phyloP scores from a whole-genome alignment of 2,329 filamentous ascomycete species.

The Phyllosticta ampelicida region DNA sequence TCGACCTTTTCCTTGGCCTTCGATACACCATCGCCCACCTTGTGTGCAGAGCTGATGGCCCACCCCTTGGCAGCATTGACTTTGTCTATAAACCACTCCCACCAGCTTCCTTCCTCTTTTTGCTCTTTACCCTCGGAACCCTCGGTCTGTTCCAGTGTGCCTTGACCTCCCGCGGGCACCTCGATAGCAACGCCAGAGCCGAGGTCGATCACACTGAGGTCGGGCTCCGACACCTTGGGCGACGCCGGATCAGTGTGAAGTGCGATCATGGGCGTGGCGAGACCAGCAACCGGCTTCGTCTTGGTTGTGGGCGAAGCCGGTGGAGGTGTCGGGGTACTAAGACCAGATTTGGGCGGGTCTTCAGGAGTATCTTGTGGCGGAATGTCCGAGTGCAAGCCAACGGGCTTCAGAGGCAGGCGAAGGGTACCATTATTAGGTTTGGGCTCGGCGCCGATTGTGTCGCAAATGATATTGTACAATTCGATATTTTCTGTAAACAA shows the following conservation, averaged over 20 bases:
- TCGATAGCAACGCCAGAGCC: background rate
- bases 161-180: background rate
- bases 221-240: background rate
- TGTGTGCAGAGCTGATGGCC: constrained; percentile 12
- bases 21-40: constrained; percentile 5
- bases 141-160: background rate
- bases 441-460: constrained; percentile 65
- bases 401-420: constrained; percentile 54
- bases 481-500: constrained; percentile 69
- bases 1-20: constrained; percentile 4
- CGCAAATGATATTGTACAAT: constrained; percentile 90
- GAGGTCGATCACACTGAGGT: background rate
- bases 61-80: constrained; percentile 25
- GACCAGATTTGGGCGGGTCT: constrained; percentile 35
- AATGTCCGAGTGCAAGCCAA: constrained; percentile 49
- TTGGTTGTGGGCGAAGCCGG: background rate
- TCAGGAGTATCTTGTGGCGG: constrained; percentile 41
- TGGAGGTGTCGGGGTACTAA: constrained; percentile 9
- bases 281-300: background rate
- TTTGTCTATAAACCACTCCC: constrained; percentile 28
- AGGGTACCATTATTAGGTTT: constrained; percentile 82
- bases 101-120: constrained; percentile 17
- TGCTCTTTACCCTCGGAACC: constrained; percentile 11
- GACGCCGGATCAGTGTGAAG: background rate
- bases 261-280: constrained; percentile 3